Conservation (phyloP, 148 eudicot species). For the Cornus suecica region DNA sequence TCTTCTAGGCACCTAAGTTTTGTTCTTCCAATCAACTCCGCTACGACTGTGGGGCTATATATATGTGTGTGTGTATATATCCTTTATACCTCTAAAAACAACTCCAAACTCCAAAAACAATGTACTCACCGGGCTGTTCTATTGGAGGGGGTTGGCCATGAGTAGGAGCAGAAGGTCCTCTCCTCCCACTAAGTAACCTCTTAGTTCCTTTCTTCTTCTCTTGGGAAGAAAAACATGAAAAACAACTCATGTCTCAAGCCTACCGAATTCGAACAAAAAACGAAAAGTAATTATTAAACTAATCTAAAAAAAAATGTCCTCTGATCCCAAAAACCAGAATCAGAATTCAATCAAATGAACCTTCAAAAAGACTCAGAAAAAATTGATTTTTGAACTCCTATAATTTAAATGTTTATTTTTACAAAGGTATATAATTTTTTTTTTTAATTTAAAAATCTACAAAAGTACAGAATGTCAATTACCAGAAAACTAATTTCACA, state of each 20-base stretch:
- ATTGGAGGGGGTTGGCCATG: background rate
- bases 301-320: background rate
- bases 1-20: too few relatives aligned
- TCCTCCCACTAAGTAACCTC: slow-evolving; percentile 26
- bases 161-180: slow-evolving; percentile 21
- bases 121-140: slow-evolving; percentile 28
- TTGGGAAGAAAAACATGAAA: slow-evolving; percentile 69
- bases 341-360: background rate
- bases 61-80: too few relatives aligned
- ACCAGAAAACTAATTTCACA: background rate
- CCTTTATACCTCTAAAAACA: background rate
- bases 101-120: background rate
- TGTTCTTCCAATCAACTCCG: too few relatives aligned
- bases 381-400: background rate
- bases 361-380: background rate
- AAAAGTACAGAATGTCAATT: background rate
- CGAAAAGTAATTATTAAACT: background rate
- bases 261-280: slow-evolving; percentile 6
- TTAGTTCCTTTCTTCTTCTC: slow-evolving; percentile 41
- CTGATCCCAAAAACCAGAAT: background rate
- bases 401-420: background rate
- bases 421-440: background rate
- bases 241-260: slow-evolving; percentile 45
- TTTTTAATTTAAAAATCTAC: background rate
- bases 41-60: too few relatives aligned